A percentile compares a stretch with the other conserved stretches of the same genome.
phyloP scores from a whole-genome alignment of 2,329 filamentous ascomycete genomes.

The Exophiala xenobiotica region DNA sequence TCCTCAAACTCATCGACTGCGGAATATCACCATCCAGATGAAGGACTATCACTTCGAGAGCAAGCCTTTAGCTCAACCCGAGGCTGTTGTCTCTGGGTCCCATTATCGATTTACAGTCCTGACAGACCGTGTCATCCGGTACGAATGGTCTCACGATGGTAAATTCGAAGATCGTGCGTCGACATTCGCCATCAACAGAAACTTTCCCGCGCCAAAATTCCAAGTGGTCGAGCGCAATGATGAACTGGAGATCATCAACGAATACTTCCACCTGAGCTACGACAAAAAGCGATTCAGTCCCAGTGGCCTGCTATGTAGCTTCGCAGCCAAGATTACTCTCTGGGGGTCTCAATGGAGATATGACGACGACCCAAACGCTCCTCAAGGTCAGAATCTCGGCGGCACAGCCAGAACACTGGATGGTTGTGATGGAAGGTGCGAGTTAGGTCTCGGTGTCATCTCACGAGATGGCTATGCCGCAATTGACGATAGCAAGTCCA shows the following conservation, averaged over 20 bases:
- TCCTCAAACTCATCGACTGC: neutral
- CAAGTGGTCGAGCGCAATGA: slow-evolving; percentile 43
- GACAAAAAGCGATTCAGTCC: slow-evolving; percentile 57
- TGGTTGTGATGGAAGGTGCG: slow-evolving; percentile 50
- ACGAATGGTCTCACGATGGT: slow-evolving; percentile 61
- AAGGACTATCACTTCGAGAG: slow-evolving; percentile 33
- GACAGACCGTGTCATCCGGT: slow-evolving; percentile 57
- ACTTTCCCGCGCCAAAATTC: slow-evolving; percentile 27
- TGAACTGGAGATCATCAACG: slow-evolving; percentile 56
- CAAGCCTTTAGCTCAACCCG: slow-evolving; percentile 45
- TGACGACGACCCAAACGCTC: slow-evolving; percentile 40
- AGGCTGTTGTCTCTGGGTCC: slow-evolving; percentile 47
- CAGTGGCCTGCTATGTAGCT: slow-evolving; percentile 49
- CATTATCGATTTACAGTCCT: slow-evolving; percentile 62
- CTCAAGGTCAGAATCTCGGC: slow-evolving; percentile 39
- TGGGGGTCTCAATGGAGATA: slow-evolving; percentile 54
- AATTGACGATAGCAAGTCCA: slow-evolving; percentile 56
- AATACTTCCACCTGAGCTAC: slow-evolving; percentile 57
- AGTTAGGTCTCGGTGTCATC: slow-evolving; percentile 53
- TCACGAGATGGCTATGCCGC: slow-evolving; percentile 52
- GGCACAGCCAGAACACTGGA: slow-evolving; percentile 58
- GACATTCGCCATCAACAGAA: slow-evolving; percentile 58
- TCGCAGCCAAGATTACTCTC: slow-evolving; percentile 41
- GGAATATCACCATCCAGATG: slow-evolving; percentile 11
- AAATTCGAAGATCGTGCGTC: slow-evolving; percentile 63